These are phyloP conservation scores for Carallia brachiata DNA, from an alignment of 345 rosid species.

Conservation along the genomic window DNA sequence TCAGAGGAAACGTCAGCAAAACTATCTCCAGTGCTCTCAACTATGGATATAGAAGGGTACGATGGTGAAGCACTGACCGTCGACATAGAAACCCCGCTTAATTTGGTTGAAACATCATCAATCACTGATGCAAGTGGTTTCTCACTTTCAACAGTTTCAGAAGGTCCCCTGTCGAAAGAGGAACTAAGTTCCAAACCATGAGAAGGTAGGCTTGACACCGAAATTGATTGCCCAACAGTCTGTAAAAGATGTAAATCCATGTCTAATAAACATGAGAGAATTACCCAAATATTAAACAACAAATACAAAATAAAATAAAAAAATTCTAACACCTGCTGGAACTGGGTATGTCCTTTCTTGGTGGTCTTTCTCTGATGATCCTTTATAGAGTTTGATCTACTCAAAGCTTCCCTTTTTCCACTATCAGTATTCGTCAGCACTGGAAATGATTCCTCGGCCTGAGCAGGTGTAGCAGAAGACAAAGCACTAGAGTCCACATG, in stretches of 20 bases:
- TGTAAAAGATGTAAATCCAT: constrained; percentile 18
- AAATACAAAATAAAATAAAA: background rate
- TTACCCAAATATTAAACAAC: background rate
- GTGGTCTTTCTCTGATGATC: constrained; percentile 43
- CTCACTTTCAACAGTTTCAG: constrained; percentile 36
- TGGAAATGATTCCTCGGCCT: constrained; percentile 34
- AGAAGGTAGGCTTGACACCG: constrained; percentile 24
- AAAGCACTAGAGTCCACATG: constrained; percentile 15
- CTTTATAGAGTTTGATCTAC: constrained; percentile 52
- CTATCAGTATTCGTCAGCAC: constrained; percentile 27
- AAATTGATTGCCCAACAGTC: constrained; percentile 36
- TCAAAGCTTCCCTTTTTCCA: constrained; percentile 37
- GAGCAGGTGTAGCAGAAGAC: constrained; percentile 22
- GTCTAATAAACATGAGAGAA: background rate
- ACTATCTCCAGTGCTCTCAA: constrained; percentile 30
- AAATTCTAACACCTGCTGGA: constrained; percentile 43
- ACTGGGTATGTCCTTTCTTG: constrained; percentile 39
- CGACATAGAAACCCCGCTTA: constrained; percentile 26
- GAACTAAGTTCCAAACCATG: constrained; percentile 28
- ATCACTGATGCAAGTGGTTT: constrained; percentile 21
- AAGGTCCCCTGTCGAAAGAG: constrained; percentile 26
- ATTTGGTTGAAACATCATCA: constrained; percentile 29
- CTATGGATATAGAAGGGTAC: constrained; percentile 31
- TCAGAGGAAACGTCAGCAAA: constrained; percentile 27
- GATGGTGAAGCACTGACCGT: constrained; percentile 22